These are phyloP conservation scores for Leccinum griseonigrum DNA, from an alignment of 1,284 basidiomycete species.

Conservation along the genomic window DNA sequence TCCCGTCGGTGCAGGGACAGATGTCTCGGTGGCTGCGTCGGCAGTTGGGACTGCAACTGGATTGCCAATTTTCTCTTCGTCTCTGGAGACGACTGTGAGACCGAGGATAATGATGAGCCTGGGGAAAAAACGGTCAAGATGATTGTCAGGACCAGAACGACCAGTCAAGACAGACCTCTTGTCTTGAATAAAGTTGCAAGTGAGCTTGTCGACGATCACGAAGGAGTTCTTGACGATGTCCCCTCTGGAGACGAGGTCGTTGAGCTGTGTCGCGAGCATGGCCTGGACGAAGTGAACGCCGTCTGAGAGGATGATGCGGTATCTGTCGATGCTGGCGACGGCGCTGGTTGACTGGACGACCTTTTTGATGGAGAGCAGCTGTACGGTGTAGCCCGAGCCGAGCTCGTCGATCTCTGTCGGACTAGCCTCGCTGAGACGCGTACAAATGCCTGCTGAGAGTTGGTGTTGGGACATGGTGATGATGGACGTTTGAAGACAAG, in stretches of 20 bases:
- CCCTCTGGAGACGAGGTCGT: constrained; percentile 71
- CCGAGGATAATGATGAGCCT: constrained; percentile 87
- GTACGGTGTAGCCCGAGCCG: constrained; percentile 63
- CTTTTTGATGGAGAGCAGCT: constrained; percentile 82
- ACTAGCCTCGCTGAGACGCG: constrained; percentile 45
- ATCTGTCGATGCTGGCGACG: constrained; percentile 51
- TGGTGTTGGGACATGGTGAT: constrained; percentile 32
- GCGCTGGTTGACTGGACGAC: constrained; percentile 47
- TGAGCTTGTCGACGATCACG: constrained; percentile 73
- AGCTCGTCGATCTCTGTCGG: constrained; percentile 52
- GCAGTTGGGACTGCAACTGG: constrained; percentile 46
- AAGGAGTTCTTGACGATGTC: constrained; percentile 72
- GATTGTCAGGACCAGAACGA: constrained; percentile 7
- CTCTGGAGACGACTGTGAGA: constrained; percentile 55
- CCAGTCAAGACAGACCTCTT: constrained; percentile 57
- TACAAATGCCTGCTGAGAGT: constrained; percentile 57
- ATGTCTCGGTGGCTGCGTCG: constrained; percentile 1
- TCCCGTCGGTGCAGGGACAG: constrained; percentile 6
- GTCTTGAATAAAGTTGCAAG: constrained; percentile 83
- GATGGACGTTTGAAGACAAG: constrained; percentile 2
- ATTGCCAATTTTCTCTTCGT: constrained; percentile 72
- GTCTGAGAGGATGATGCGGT: constrained; percentile 77
- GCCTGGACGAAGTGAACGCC: constrained; percentile 83
- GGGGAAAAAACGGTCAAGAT: constrained; percentile 10
- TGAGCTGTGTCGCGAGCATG: constrained; percentile 95